Percentiles rank a stretch among this genome's conserved stretches.
Conservation (phyloP, 2,329 filamentous ascomycete genomes). For the Pyricularia grisea region DNA sequence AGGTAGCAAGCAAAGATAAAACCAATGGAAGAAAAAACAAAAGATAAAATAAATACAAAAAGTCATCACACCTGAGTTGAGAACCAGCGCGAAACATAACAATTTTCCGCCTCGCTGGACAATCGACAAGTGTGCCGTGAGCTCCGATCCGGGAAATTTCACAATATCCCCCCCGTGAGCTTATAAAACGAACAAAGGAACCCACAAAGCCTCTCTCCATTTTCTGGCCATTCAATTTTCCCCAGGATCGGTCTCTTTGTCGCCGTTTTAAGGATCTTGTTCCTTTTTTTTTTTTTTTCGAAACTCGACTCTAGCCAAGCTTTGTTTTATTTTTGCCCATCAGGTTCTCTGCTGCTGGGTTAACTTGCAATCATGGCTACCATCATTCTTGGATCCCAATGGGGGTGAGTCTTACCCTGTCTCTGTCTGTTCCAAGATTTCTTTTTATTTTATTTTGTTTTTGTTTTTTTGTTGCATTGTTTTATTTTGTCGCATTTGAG, state of each 20-base stretch:
- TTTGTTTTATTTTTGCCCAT: not conserved
- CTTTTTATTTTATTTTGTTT: not conserved
- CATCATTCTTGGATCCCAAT: conserved; percentile 50
- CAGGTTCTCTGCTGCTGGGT: not conserved
- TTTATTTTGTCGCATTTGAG: not conserved
- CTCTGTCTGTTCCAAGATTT: conserved; percentile 1
- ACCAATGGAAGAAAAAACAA: not conserved
- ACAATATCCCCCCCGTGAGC: not conserved
- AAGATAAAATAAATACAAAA: not conserved
- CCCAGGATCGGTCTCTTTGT: not conserved
- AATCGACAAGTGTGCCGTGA: not conserved
- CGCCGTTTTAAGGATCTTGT: not conserved
- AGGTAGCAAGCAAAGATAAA: too few species aligned
- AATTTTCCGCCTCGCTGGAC: not conserved
- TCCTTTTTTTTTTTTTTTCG: not conserved
- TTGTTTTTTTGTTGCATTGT: not conserved
- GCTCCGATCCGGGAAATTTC: not conserved
- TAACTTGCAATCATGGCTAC: conserved; percentile 33
- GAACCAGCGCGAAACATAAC: not conserved
- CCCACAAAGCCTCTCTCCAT: not conserved
- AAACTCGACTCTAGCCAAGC: not conserved
- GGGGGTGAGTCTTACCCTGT: conserved; percentile 33
- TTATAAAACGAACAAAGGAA: not conserved
- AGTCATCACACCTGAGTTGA: not conserved
- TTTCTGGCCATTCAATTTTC: not conserved